Conservation (phyloP, 176 grass and related monocot genomes). For the Calamus simplicifolius region DNA sequence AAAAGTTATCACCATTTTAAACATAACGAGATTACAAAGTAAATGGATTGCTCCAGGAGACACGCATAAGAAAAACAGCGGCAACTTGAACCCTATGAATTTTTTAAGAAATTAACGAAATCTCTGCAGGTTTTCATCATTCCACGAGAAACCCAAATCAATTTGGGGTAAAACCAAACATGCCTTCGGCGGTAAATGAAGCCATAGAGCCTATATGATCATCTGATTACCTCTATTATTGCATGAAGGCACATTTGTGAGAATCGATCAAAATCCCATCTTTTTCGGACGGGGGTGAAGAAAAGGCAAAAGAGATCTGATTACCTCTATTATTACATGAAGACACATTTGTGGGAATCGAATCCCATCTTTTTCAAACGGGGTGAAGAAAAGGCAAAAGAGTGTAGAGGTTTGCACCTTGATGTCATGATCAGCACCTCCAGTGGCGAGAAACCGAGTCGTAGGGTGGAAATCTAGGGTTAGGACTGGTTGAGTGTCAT, state of each 20-base stretch:
- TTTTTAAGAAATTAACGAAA: too few species aligned
- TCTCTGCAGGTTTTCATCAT: too few species aligned
- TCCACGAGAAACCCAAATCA: too few species aligned
- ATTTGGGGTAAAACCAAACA: too few species aligned
- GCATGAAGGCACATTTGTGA: not conserved
- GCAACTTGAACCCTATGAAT: too few species aligned
- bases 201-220: too few species aligned
- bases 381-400: not conserved
- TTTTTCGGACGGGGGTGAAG: not conserved
- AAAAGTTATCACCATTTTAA: too few species aligned
- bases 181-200: too few species aligned
- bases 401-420: conserved; percentile 33
- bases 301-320: not conserved
- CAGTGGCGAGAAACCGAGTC: conserved; percentile 76
- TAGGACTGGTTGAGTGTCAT: conserved; percentile 88
- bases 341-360: not conserved
- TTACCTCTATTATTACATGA: not conserved
- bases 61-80: too few species aligned
- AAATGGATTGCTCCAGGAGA: too few species aligned
- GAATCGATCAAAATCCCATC: not conserved
- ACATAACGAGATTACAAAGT: too few species aligned
- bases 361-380: not conserved
- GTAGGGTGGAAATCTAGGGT: conserved; percentile 93
- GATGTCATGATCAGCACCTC: conserved; percentile 85
- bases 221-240: not conserved